A percentile compares a stretch with the other conserved stretches of the same genome.
phyloP scores from a whole-genome alignment of 768 basidiomycete species.

The Tulasnella sp. region DNA sequence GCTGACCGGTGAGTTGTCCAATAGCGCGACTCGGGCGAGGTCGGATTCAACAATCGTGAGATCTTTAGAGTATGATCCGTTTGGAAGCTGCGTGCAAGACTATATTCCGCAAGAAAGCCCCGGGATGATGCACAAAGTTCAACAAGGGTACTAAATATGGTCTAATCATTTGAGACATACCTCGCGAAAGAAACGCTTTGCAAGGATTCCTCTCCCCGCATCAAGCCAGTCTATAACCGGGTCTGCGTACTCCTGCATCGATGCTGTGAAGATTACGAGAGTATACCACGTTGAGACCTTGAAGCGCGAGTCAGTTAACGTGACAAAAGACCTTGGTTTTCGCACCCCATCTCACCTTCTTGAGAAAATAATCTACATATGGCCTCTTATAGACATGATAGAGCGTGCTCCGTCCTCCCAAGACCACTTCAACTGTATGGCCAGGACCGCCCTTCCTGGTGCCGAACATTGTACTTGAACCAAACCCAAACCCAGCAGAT shows the following conservation, averaged over 20 bases:
- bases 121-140: conserved; percentile 1
- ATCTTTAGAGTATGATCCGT: conserved; percentile 93
- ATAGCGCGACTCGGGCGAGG: conserved; percentile 83
- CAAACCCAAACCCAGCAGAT: conserved; percentile 33
- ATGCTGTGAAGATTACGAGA: conserved; percentile 95
- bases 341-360: no score
- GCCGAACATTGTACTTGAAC: conserved; percentile 1
- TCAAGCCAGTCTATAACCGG: conserved; percentile 99
- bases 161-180: conserved; percentile 44
- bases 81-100: conserved; percentile 87
- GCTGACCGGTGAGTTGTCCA: conserved; percentile 92
- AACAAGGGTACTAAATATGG: no score
- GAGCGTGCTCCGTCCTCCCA: conserved; percentile 77
- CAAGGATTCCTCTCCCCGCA: conserved; percentile 82
- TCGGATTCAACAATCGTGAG: conserved; percentile 79
- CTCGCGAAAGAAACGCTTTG: conserved; percentile 84
- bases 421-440: conserved; percentile 86
- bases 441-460: conserved; percentile 47
- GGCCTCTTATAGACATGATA: conserved; percentile 99
- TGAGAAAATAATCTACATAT: conserved; percentile 89
- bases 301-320: not conserved
- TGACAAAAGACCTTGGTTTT: no score
- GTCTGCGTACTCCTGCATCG: conserved; percentile 99
- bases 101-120: conserved; percentile 25
- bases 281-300: conserved; percentile 99